These are phyloP conservation scores for Tulasnella sp. DNA, from an alignment of 768 basidiomycete species.

Conservation along the genomic window DNA sequence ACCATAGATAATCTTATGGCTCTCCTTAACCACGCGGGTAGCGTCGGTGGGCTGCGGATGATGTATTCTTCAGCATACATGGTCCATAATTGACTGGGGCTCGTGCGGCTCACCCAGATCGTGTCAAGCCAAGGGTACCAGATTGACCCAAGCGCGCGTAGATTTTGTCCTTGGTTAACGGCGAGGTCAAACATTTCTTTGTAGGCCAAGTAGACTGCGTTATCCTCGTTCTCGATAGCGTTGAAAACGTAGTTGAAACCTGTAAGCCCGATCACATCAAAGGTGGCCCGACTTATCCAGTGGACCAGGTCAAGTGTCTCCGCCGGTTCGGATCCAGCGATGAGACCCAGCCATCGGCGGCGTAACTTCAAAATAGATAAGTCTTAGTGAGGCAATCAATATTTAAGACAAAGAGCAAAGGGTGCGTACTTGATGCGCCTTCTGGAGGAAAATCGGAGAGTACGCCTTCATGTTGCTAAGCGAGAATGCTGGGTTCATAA, in stretches of 20 bases:
- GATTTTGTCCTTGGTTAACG: conserved; percentile 36
- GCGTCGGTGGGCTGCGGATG: not conserved
- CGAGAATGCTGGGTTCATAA: conserved; percentile 48
- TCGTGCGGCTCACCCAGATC: conserved; percentile 45
- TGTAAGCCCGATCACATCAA: conserved; percentile 73
- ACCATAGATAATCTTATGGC: conserved; percentile 45
- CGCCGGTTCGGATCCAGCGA: conserved; percentile 7
- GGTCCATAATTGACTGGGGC: not conserved
- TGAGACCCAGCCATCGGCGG: conserved; percentile 36
- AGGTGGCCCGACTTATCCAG: conserved; percentile 59
- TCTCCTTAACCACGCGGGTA: not conserved
- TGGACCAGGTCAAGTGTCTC: conserved; percentile 47
- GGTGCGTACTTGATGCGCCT: conserved; percentile 44
- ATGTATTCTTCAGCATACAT: not conserved
- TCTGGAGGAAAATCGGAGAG: conserved; percentile 51
- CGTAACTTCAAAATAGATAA: conserved; percentile 37
- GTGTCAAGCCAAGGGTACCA: conserved; percentile 51
- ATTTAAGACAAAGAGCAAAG: conserved; percentile 19
- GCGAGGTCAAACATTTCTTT: conserved; percentile 52
- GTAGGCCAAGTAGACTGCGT: conserved; percentile 70
- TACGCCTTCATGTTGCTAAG: conserved; percentile 43
- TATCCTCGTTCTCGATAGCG: conserved; percentile 69
- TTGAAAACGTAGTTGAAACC: conserved; percentile 73
- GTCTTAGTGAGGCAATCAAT: conserved; percentile 20
- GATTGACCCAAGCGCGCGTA: conserved; percentile 41